Evolutionary conservation across 2,329 filamentous ascomycete genomes (phyloP).

Genomic region (Trichoderma sp.): DNA sequence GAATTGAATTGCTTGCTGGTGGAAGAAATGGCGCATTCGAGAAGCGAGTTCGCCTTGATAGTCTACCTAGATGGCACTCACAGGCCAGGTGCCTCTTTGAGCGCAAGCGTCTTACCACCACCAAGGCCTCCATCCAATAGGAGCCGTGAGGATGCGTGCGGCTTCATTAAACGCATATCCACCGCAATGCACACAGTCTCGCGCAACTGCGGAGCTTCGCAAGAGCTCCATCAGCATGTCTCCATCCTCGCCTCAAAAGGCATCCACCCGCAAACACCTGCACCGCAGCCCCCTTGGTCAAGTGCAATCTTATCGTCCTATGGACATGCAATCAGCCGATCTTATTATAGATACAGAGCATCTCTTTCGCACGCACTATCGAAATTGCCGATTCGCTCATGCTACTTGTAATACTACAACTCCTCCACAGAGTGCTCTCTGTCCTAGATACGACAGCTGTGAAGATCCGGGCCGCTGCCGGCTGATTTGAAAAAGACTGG

Average conservation of each 20-base stretch:
- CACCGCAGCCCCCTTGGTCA: neutral
- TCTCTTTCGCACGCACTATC: neutral
- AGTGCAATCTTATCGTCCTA: slow-evolving; percentile 12
- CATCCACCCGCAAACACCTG: neutral
- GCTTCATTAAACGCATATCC: slow-evolving; percentile 23
- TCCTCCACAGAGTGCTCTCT: neutral
- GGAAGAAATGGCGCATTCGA: slow-evolving; percentile 22
- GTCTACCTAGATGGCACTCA: neutral
- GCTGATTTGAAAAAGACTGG: neutral
- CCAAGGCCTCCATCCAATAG: slow-evolving; percentile 4
- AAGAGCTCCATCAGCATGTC: neutral
- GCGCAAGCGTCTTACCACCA: neutral
- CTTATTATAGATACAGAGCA: slow-evolving; percentile 7
- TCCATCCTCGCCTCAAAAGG: slow-evolving; percentile 9
- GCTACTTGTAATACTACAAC: neutral
- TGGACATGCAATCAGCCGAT: neutral
- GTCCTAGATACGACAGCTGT: neutral
- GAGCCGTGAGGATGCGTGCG: neutral
- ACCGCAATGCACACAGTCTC: slow-evolving; percentile 13
- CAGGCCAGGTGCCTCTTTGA: neutral
- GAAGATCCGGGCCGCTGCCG: slow-evolving; percentile 16
- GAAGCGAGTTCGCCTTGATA: slow-evolving; percentile 18
- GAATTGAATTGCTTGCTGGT: neutral
- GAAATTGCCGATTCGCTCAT: neutral
- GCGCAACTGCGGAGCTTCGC: neutral